phyloP scores from a whole-genome alignment of 345 rosid species.

The Citrus medica region DNA sequence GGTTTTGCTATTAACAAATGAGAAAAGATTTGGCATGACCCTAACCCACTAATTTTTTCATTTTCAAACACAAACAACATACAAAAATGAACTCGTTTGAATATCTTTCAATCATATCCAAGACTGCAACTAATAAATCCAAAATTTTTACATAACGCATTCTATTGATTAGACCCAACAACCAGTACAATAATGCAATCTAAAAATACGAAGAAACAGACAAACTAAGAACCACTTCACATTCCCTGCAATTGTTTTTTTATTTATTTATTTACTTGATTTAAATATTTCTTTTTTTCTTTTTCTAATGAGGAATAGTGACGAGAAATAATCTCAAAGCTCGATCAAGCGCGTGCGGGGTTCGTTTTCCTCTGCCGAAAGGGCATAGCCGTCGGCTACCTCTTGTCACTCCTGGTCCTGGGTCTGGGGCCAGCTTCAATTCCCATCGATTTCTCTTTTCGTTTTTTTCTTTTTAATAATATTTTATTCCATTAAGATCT shows the following conservation, averaged over 20 bases:
- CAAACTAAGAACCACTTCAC: background rate
- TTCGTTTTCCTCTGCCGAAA: constrained; percentile 19
- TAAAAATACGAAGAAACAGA: background rate
- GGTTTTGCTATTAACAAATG: background rate
- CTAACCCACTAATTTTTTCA: background rate
- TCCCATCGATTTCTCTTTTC: background rate
- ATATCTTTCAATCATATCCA: constrained; percentile 4
- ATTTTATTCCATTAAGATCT: background rate
- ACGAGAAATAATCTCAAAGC: background rate
- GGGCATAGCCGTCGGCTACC: constrained; percentile 36
- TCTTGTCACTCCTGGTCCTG: constrained; percentile 18
- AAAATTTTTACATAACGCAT: background rate
- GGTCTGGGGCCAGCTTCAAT: constrained; percentile 5
- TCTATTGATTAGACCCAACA: constrained; percentile 16
- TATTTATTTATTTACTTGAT: background rate
- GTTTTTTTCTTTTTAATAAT: background rate
- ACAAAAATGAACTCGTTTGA: background rate
- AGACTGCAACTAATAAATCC: background rate
- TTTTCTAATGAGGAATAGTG: background rate
- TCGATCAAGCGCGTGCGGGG: constrained; percentile 15
- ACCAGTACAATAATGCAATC: constrained; percentile 1
- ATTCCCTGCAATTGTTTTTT: background rate
- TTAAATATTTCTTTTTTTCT: background rate
- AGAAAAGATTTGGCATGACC: constrained; percentile 11
- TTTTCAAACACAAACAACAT: background rate